phyloP scores from a whole-genome alignment of 768 basidiomycete species.

The Steccherinum ochraceum region DNA sequence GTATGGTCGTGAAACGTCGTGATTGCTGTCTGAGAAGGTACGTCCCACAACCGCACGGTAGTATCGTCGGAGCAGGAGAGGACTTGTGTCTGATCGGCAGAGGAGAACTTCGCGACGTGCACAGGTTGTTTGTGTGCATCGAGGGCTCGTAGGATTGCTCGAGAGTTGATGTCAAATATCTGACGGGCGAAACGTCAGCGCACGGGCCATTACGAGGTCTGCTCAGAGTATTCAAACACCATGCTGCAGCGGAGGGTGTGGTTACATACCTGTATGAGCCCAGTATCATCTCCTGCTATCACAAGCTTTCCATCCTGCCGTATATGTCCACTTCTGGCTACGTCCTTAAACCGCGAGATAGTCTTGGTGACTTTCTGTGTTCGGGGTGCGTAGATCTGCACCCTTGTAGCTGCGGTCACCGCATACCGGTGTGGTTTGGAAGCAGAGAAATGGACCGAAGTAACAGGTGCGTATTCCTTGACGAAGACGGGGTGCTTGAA shows the following conservation, averaged over 20 bases:
- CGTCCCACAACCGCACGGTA: conserved; percentile 90
- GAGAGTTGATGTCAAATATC: conserved; percentile 87
- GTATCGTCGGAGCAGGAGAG: conserved; percentile 96
- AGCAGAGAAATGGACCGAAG: conserved; percentile 87
- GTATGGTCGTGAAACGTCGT: conserved; percentile 80
- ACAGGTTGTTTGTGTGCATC: conserved; percentile 95
- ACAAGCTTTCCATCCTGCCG: conserved; percentile 92
- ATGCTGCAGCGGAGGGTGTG: background rate
- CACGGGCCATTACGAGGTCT: conserved; percentile 1
- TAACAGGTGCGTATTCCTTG: conserved; percentile 95
- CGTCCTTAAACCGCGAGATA: conserved; percentile 94
- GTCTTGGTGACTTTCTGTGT: conserved; percentile 97
- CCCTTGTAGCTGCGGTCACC: conserved; percentile 87
- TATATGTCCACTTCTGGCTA: conserved; percentile 84
- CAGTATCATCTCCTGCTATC: conserved; percentile 92
- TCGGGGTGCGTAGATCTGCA: conserved; percentile 93
- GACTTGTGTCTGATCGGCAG: conserved; percentile 72
- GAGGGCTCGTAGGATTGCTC: conserved; percentile 89
- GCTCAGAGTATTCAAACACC: conserved; percentile 5
- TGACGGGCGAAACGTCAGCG: conserved; percentile 20
- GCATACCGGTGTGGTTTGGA: conserved; percentile 90
- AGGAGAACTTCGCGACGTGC: conserved; percentile 90
- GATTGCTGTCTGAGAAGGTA: conserved; percentile 79
- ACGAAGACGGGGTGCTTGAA: conserved; percentile 90
- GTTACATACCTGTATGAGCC: conserved; percentile 62